A percentile compares a stretch with the other conserved stretches of the same genome.
phyloP scores from a whole-genome alignment of 192 early-diverging fungal genomes.

The Haplosporangium gracile region DNA sequence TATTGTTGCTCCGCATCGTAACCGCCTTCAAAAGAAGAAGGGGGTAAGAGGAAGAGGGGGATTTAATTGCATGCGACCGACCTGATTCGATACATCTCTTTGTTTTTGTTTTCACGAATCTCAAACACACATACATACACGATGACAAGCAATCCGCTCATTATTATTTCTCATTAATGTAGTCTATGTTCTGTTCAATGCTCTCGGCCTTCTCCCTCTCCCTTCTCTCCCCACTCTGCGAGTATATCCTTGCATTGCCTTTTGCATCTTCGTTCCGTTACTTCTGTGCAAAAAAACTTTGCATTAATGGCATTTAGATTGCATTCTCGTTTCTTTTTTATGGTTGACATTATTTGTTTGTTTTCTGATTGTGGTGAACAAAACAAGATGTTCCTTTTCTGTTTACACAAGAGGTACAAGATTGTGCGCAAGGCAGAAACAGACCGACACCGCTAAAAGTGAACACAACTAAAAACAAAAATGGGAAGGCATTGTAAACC shows the following conservation, averaged over 20 bases:
- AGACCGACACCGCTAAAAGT: not conserved
- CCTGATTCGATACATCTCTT: not conserved
- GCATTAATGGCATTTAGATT: slow-evolving; percentile 11
- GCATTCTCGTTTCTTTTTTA: slow-evolving; percentile 2
- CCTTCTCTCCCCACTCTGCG: not conserved
- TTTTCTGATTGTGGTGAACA: not conserved
- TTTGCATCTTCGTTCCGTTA: not conserved
- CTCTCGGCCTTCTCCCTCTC: not conserved
- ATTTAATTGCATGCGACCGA: not conserved
- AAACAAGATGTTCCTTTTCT: not conserved
- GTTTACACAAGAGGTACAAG: not conserved
- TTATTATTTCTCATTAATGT: not conserved
- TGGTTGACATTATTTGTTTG: not conserved
- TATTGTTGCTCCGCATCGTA: not conserved
- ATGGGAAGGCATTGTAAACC: not conserved
- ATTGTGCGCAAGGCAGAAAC: not conserved
- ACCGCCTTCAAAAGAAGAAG: not conserved
- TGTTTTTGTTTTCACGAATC: not conserved
- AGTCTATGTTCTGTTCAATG: not conserved
- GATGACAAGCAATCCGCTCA: not conserved
- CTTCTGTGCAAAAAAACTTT: slow-evolving; percentile 1
- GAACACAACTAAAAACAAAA: not conserved
- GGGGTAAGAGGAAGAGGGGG: not conserved
- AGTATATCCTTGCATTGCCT: slow-evolving; percentile 2
- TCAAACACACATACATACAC: not conserved